Percentiles rank a stretch among this genome's conserved stretches.
These are phyloP conservation scores for Ophiostoma novo-ulmi DNA, from an alignment of 2,329 filamentous ascomycete species.

Conservation along the genomic window DNA sequence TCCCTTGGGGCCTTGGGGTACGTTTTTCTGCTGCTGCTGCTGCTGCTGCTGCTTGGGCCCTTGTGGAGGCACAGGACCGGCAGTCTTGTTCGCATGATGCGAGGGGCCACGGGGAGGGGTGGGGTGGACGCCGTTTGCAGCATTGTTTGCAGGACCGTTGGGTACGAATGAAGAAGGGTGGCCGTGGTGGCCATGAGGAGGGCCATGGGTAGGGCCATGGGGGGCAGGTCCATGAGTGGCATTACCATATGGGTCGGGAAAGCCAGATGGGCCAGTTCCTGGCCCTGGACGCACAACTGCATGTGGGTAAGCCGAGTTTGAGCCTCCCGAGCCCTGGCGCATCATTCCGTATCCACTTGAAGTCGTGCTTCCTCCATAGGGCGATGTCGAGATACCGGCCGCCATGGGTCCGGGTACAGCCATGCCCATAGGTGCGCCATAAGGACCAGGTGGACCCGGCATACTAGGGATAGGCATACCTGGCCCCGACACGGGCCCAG, in stretches of 20 bases:
- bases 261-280: background rate
- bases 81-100: conserved; percentile 22
- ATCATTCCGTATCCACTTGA: conserved; percentile 48
- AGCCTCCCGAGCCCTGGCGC: conserved; percentile 52
- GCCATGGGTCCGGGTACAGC: conserved; percentile 12
- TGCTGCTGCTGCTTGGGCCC: conserved; percentile 25
- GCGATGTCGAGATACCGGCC: conserved; percentile 32
- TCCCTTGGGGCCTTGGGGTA: conserved; percentile 33
- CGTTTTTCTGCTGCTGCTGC: conserved; percentile 12
- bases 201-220: background rate
- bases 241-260: conserved; percentile 18
- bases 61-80: conserved; percentile 31
- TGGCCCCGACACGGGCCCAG: conserved; percentile 40
- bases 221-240: background rate
- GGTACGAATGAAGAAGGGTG: background rate
- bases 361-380: conserved; percentile 40
- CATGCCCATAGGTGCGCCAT: background rate
- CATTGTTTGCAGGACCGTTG: conserved; percentile 11
- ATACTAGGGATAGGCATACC: conserved; percentile 12
- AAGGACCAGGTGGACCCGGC: background rate
- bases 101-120: conserved; percentile 19
- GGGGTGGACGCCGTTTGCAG: conserved; percentile 23
- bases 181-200: conserved; percentile 4
- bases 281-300: conserved; percentile 30
- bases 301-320: conserved; percentile 47